Percentiles rank a stretch among this genome's conserved stretches.
Conservation (phyloP, 148 eudicot genomes). For the Pouteria glomerata region DNA sequence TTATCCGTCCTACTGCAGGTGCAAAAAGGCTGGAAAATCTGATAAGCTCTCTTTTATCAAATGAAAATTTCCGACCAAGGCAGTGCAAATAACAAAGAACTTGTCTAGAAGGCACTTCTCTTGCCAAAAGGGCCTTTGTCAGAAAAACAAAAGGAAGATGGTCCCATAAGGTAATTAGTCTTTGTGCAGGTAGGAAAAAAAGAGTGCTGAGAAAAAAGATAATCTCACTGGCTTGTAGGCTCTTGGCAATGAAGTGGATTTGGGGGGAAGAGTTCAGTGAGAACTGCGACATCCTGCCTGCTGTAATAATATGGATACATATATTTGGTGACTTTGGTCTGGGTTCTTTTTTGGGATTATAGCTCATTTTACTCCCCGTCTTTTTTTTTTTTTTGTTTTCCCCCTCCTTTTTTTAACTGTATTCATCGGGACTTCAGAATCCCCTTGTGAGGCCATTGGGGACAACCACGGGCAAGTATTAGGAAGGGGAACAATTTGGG, state of each 20-base stretch:
- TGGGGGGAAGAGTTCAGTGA: neutral
- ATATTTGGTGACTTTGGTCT: no score
- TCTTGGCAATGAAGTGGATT: neutral
- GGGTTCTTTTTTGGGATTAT: no score
- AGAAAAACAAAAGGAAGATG: neutral
- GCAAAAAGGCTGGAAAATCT: conserved; percentile 42
- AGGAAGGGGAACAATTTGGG: neutral
- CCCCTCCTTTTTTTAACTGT: neutral
- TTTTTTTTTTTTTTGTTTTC: neutral
- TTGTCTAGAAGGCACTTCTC: neutral
- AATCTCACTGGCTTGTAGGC: neutral
- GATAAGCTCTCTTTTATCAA: conserved; percentile 30
- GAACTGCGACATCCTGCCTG: no score
- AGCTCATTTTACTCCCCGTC: no score
- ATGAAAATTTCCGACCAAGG: conserved; percentile 27
- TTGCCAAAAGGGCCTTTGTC: neutral
- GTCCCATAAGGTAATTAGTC: neutral
- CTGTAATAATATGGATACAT: neutral
- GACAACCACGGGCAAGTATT: neutral
- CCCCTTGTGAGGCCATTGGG: neutral
- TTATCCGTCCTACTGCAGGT: conserved; percentile 37
- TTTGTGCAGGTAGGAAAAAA: neutral
- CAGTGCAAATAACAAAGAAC: conserved; percentile 29
- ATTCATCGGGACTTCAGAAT: neutral
- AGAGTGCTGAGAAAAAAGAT: neutral